Conservation (phyloP, 2,329 filamentous ascomycete species). For the Ascosphaera aggregata region DNA sequence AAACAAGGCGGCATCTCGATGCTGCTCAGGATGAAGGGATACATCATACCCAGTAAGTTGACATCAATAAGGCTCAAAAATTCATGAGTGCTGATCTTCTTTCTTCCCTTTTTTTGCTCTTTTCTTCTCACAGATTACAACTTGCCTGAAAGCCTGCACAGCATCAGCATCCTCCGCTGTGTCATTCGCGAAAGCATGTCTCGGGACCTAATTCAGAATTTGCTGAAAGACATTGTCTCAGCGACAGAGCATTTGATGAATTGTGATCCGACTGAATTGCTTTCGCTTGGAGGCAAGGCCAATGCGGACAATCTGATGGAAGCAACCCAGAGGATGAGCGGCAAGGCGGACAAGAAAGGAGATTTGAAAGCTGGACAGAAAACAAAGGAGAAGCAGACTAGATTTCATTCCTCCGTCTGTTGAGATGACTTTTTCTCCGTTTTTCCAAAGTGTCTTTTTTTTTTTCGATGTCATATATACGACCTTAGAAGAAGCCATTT, state of each 20-base stretch:
- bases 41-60: slow-evolving; percentile 40
- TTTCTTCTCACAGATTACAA: slow-evolving; percentile 28
- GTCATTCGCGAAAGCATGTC: slow-evolving; percentile 44
- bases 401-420: background rate
- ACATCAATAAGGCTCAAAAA: background rate
- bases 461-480: no score
- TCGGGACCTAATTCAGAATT: slow-evolving; percentile 40
- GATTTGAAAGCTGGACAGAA: background rate
- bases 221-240: slow-evolving; percentile 35
- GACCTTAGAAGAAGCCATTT: no score
- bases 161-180: slow-evolving; percentile 42
- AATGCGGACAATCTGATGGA: slow-evolving; percentile 17
- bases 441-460: no score
- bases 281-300: slow-evolving; percentile 17
- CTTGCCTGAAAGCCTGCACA: slow-evolving; percentile 36
- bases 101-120: background rate
- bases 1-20: slow-evolving; percentile 41
- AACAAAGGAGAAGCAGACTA: background rate
- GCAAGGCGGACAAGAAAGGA: slow-evolving; percentile 1
- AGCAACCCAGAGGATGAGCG: slow-evolving; percentile 11
- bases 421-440: background rate
- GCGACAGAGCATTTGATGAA: slow-evolving; percentile 39
- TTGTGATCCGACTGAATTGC: slow-evolving; percentile 27
- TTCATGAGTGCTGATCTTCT: no score
- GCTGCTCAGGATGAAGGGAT: slow-evolving; percentile 40